phyloP scores from a whole-genome alignment of 768 basidiomycete genomes.

The Mrakia frigida region DNA sequence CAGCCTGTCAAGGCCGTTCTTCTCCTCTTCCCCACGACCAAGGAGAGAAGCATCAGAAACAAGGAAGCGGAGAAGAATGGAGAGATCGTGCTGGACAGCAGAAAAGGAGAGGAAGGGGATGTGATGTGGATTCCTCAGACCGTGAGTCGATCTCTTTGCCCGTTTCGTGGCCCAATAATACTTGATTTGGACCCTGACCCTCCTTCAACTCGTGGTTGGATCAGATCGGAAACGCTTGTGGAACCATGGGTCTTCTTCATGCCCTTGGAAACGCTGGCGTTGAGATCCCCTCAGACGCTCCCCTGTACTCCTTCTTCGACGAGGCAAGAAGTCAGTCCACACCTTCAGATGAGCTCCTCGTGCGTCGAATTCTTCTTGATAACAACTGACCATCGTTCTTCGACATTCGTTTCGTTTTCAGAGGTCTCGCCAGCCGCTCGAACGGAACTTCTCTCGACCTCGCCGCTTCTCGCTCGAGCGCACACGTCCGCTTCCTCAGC shows the following conservation, averaged over 20 bases:
- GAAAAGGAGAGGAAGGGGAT: conserved; percentile 42
- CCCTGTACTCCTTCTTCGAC: conserved; percentile 40
- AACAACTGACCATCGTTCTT: neutral
- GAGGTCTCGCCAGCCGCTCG: conserved; percentile 59
- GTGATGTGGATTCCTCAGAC: conserved; percentile 29
- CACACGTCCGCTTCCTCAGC: conserved; percentile 64
- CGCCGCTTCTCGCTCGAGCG: conserved; percentile 68
- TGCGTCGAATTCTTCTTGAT: too few relatives aligned
- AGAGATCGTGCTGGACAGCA: conserved; percentile 45
- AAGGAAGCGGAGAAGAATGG: conserved; percentile 60
- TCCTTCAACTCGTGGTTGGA: too few relatives aligned
- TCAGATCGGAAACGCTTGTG: conserved; percentile 61
- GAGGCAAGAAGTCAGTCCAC: conserved; percentile 28
- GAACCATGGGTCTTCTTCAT: conserved; percentile 80
- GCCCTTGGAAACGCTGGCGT: conserved; percentile 68
- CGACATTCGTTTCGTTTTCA: neutral
- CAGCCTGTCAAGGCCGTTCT: conserved; percentile 75
- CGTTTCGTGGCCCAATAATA: too few relatives aligned
- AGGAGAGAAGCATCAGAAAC: conserved; percentile 52
- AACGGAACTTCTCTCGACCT: conserved; percentile 67
- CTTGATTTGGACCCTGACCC: too few relatives aligned
- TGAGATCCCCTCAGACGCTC: conserved; percentile 35
- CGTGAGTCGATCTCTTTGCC: too few relatives aligned
- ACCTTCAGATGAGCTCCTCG: too few relatives aligned
- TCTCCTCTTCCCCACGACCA: conserved; percentile 71